Evolutionary conservation across 75 land plant genomes (phyloP).

Genomic region (Adiantum capillusveneris): DNA sequence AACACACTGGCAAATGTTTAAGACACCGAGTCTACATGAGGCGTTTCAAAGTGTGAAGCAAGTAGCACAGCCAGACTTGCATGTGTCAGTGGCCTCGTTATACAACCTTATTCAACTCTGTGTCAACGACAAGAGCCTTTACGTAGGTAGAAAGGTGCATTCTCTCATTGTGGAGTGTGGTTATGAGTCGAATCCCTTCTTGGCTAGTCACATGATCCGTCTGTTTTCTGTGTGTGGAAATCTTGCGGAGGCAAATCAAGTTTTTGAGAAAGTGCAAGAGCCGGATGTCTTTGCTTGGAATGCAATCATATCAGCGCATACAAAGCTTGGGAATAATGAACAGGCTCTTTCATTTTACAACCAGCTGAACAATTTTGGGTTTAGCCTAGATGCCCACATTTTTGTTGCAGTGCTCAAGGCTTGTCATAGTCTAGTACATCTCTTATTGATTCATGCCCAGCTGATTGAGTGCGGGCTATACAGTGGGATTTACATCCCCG

Average conservation of each 20-base stretch:
- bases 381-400: slow-evolving; percentile 33
- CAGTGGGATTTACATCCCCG: background rate
- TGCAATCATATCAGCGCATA: slow-evolving; percentile 42
- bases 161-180: slow-evolving; percentile 31
- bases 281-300: slow-evolving; percentile 49
- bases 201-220: slow-evolving; percentile 47
- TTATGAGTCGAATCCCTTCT: slow-evolving; percentile 41
- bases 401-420: slow-evolving; percentile 56
- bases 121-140: slow-evolving; percentile 14
- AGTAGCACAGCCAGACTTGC: background rate
- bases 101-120: slow-evolving; percentile 11
- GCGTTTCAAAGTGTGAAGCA: background rate
- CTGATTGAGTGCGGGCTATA: background rate
- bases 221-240: slow-evolving; percentile 33
- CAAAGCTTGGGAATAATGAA: slow-evolving; percentile 22
- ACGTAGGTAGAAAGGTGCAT: slow-evolving; percentile 28
- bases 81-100: background rate
- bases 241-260: slow-evolving; percentile 37
- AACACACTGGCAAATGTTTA: background rate
- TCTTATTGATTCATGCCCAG: slow-evolving; percentile 5
- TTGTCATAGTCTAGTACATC: slow-evolving; percentile 15
- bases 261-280: slow-evolving; percentile 41
- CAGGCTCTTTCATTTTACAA: slow-evolving; percentile 37
- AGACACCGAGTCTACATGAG: background rate
- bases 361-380: slow-evolving; percentile 13